phyloP scores from a whole-genome alignment of 345 rosid species.

The Zanthoxylum bungeanum region DNA sequence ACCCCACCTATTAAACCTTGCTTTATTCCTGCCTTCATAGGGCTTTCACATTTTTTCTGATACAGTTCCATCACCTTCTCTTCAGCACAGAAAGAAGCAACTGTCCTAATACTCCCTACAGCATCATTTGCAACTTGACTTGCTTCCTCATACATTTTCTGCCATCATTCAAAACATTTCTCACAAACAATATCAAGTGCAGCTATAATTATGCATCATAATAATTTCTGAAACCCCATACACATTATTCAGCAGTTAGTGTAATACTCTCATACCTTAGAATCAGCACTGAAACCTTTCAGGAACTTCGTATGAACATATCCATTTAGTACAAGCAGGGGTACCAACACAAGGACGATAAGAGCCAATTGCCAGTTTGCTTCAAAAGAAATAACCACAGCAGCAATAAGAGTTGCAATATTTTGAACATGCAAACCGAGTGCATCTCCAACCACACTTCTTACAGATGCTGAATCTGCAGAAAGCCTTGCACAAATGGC shows the following conservation, averaged over 20 bases:
- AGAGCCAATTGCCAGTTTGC: conserved; percentile 70
- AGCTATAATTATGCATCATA: too few relatives aligned
- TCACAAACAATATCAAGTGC: background rate
- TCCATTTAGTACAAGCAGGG: conserved; percentile 57
- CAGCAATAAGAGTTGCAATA: conserved; percentile 48
- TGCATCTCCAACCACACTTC: conserved; percentile 69
- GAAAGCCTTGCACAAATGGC: conserved; percentile 73
- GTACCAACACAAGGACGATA: conserved; percentile 51
- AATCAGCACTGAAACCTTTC: conserved; percentile 71
- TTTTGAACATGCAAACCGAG: conserved; percentile 55
- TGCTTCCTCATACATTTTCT: conserved; percentile 77
- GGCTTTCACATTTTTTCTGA: conserved; percentile 61
- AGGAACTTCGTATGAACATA: conserved; percentile 53
- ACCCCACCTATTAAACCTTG: conserved; percentile 61
- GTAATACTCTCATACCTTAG: conserved; percentile 48
- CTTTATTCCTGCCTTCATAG: conserved; percentile 56
- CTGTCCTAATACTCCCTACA: conserved; percentile 78
- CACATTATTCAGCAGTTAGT: background rate
- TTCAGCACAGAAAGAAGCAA: conserved; percentile 82
- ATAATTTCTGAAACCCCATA: too few relatives aligned
- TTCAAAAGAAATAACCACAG: conserved; percentile 60
- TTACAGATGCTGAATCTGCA: conserved; percentile 65
- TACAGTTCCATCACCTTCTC: conserved; percentile 67
- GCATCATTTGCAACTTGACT: conserved; percentile 92
- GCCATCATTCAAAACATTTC: conserved; percentile 17